These are phyloP conservation scores for Hypholoma fasciculare DNA, from an alignment of 768 basidiomycete genomes.

Conservation along the genomic window DNA sequence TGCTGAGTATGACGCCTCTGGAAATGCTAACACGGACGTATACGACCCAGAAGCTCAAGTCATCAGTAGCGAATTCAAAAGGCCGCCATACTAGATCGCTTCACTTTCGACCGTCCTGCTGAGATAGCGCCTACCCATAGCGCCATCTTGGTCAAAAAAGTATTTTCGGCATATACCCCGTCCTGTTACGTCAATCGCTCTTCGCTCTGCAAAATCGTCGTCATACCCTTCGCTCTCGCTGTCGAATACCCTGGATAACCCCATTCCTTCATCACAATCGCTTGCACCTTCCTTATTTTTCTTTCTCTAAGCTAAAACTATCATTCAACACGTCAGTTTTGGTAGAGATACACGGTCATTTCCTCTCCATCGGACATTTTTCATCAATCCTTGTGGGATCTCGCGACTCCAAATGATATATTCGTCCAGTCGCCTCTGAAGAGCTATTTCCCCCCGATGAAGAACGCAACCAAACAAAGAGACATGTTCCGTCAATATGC, in stretches of 20 bases:
- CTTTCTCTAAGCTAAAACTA: constrained; percentile 5
- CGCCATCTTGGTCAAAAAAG: constrained; percentile 4
- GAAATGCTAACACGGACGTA: constrained; percentile 45
- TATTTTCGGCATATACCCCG: constrained; percentile 12
- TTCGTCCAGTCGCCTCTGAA: neutral
- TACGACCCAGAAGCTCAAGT: constrained; percentile 63
- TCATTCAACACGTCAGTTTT: constrained; percentile 4
- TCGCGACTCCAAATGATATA: constrained; percentile 6
- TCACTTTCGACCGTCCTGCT: neutral
- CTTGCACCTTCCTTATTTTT: constrained; percentile 2
- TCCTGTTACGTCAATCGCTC: constrained; percentile 7
- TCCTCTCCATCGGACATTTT: constrained; percentile 7
- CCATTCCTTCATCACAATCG: neutral
- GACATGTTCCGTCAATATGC: neutral
- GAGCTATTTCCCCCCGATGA: neutral
- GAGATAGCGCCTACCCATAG: neutral
- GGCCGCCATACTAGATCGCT: constrained; percentile 40
- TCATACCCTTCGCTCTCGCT: neutral
- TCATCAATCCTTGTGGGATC: constrained; percentile 9
- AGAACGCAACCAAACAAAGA: constrained; percentile 1
- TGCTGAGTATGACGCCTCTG: constrained; percentile 57
- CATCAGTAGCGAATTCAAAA: constrained; percentile 65
- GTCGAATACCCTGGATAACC: constrained; percentile 10
- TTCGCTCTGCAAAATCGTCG: neutral
- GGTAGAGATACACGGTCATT: constrained; percentile 1